Conservation (phyloP, 2,329 filamentous ascomycete species). For the Pseudogymnoascus sp. region DNA sequence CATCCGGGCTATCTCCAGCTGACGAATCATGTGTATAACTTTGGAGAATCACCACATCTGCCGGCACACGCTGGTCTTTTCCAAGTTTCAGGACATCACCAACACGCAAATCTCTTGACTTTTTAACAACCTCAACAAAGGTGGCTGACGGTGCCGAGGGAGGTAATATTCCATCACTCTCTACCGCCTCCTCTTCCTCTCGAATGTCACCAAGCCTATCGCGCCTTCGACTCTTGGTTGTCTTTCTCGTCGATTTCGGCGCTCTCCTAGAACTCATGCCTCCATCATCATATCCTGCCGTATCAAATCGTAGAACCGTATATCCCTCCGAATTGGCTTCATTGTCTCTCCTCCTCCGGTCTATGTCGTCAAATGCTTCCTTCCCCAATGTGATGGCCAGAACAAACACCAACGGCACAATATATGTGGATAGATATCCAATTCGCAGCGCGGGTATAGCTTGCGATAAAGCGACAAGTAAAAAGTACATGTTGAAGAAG, state of each 20-base stretch:
- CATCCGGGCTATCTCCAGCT: slow-evolving; percentile 23
- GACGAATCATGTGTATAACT: slow-evolving; percentile 57
- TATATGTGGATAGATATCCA: slow-evolving; percentile 89
- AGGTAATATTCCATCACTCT: slow-evolving; percentile 34
- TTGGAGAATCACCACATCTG: slow-evolving; percentile 88
- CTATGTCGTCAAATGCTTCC: slow-evolving; percentile 91
- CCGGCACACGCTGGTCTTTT: slow-evolving; percentile 88
- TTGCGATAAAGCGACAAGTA: slow-evolving; percentile 90
- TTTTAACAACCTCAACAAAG: slow-evolving; percentile 64
- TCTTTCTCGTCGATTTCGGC: slow-evolving; percentile 38
- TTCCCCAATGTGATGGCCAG: slow-evolving; percentile 88
- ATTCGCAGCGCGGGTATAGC: slow-evolving; percentile 83
- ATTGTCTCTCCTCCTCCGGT: slow-evolving; percentile 73
- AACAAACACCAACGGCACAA: slow-evolving; percentile 87
- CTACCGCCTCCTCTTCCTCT: slow-evolving; percentile 56
- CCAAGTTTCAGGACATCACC: slow-evolving; percentile 89
- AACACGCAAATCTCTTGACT: slow-evolving; percentile 82
- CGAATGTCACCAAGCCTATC: slow-evolving; percentile 57
- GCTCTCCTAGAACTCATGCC: slow-evolving; percentile 34
- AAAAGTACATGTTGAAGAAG: slow-evolving; percentile 99
- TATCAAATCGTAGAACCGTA: slow-evolving; percentile 65
- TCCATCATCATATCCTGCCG: slow-evolving; percentile 35
- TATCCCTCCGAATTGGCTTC: slow-evolving; percentile 94
- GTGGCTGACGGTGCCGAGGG: slow-evolving; percentile 40
- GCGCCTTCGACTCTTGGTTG: slow-evolving; percentile 31